Evolutionary conservation across 2,329 filamentous ascomycete species (phyloP), one percentile per base, ranked within the genome.

Genomic region (Penicillium griseofulvum): DNA sequence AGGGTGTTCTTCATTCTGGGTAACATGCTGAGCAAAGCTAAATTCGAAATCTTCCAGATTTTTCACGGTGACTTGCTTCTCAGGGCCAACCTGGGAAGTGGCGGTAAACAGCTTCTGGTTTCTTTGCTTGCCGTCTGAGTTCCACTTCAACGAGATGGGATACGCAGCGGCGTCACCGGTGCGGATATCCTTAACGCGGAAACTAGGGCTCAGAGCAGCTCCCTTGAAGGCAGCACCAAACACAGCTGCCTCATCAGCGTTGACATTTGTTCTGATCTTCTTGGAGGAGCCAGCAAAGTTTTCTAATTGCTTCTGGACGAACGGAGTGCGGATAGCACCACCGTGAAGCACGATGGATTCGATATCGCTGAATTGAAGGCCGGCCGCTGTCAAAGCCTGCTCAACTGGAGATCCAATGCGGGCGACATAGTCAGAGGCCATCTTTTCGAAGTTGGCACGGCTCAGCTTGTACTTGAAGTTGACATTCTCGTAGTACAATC

Each of bases 141-240:
- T 84, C 84, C 90, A 96, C 72, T 87, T 89, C 66, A 96, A 83
- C 54, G 86, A 86, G 28, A 88, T 83, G 2, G 86, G 79, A 71
- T 94, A 97, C 41, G 81, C 81, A 39, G 89, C 83, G 22, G 83
- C 85, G 66, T 99, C 94, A n/a, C 80, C 82, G 49, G 89, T 85
- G 56, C 89, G 83, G 62, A 99, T 99, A 70, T 97, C 94, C 81
- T 97, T 99, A 70, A 99, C 94, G 58, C 91, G 88, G 85, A 99
- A 99, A 71, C 89, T 93, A 38, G 93, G 91, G 76, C 91, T 97
- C 55, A 99, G 82, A 65, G 90, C 86, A 49, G 94, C 94, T 48
- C 90, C 94, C 70, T 92, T 90, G 81, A 99, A 97, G 28, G 89
- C 92, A 52, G 94, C 93, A 65, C 94, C 94, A 73, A 97, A 96